These are phyloP conservation scores for Talaromyces albobiverticillius DNA, from an alignment of 2,329 filamentous ascomycete species.

Conservation along the genomic window DNA sequence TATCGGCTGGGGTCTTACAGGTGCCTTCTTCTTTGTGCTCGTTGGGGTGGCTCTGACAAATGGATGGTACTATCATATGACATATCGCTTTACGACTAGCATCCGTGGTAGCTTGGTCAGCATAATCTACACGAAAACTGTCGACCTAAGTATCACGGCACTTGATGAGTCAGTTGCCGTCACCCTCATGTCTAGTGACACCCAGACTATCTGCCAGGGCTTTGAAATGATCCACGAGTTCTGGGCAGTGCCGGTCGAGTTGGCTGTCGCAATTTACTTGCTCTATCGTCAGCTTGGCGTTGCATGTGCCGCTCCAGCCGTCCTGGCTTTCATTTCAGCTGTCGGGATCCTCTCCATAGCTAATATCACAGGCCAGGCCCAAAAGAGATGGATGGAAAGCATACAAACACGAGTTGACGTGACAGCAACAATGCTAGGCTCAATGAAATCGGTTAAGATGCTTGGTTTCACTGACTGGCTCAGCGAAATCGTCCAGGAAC, in stretches of 20 bases:
- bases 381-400: slow-evolving; percentile 13
- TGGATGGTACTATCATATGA: slow-evolving; percentile 40
- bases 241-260: slow-evolving; percentile 44
- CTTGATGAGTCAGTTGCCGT: slow-evolving; percentile 37
- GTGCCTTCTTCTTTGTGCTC: slow-evolving; percentile 44
- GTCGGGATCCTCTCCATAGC: slow-evolving; percentile 9
- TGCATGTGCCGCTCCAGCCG: slow-evolving; percentile 43
- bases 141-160: slow-evolving; percentile 28
- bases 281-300: slow-evolving; percentile 40
- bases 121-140: slow-evolving; percentile 49
- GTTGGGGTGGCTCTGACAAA: slow-evolving; percentile 41
- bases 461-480: slow-evolving; percentile 45
- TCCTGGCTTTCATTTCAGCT: slow-evolving; percentile 26
- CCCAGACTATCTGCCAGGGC: slow-evolving; percentile 42
- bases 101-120: slow-evolving; percentile 44
- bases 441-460: slow-evolving; percentile 54
- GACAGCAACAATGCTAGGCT: slow-evolving; percentile 47
- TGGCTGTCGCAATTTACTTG: slow-evolving; percentile 45
- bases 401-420: slow-evolving; percentile 13
- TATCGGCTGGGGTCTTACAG: slow-evolving; percentile 43
- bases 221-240: slow-evolving; percentile 43
- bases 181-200: slow-evolving; percentile 46
- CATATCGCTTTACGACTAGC: slow-evolving; percentile 43
- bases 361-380: slow-evolving; percentile 9
- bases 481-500: slow-evolving; percentile 34